These are phyloP conservation scores for Alternaria dauci DNA, from an alignment of 2,329 filamentous ascomycete genomes.

Conservation along the genomic window DNA sequence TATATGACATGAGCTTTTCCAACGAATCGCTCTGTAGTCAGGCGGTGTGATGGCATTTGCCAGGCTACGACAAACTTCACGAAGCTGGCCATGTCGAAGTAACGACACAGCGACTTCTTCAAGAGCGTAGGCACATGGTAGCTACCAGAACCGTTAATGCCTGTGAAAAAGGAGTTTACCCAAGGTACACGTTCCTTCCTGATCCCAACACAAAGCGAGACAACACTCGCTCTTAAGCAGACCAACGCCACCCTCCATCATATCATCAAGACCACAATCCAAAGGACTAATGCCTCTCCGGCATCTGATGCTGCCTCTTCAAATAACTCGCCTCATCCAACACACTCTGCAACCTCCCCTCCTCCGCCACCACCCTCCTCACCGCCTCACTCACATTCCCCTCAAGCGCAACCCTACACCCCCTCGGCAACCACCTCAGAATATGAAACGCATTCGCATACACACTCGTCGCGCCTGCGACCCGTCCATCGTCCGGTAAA, in stretches of 20 bases:
- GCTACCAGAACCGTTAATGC: not conserved
- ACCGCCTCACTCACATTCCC: constrained; percentile 53
- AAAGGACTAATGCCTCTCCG: constrained; percentile 35
- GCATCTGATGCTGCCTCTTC: constrained; percentile 51
- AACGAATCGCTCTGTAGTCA: too few species aligned
- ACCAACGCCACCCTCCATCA: not conserved
- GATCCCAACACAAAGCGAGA: not conserved
- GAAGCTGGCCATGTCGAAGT: too few species aligned
- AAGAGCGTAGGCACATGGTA: not conserved
- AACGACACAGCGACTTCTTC: too few species aligned
- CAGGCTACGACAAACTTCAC: too few species aligned
- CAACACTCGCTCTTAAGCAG: not conserved
- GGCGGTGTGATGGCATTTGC: too few species aligned
- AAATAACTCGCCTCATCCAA: constrained; percentile 53
- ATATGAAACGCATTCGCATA: constrained; percentile 60
- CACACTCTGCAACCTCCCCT: constrained; percentile 51
- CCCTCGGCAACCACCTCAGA: constrained; percentile 55
- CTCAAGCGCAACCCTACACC: constrained; percentile 53
- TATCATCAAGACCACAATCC: not conserved
- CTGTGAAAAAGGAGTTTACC: not conserved
- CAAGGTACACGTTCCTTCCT: not conserved
- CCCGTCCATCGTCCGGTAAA: constrained; percentile 41
- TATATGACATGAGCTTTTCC: too few species aligned
- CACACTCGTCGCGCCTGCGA: constrained; percentile 50
- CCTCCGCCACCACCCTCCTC: constrained; percentile 53